Evolutionary conservation across 2,329 filamentous ascomycete genomes (phyloP), one percentile per base, ranked within the genome.

Genomic region (Venturia effusa): DNA sequence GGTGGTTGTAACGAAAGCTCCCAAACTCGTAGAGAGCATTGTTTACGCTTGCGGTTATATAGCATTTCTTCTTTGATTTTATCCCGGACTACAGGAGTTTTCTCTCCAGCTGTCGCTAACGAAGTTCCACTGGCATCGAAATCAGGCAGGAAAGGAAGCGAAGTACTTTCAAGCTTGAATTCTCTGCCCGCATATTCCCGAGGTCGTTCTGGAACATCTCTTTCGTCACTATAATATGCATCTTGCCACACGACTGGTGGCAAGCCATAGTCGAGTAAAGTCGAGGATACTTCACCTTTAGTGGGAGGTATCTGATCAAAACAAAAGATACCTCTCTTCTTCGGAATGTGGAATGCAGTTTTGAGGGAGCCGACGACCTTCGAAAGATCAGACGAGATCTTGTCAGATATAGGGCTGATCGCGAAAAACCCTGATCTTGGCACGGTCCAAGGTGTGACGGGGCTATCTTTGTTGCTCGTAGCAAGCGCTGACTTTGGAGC

Each of bases 121-220:
- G 83, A 84, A 32, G 76, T 78, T 8, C 84, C 86, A 6, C 78
- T 82, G 1, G 84, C 75, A 70, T 95, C 86, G 68, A 97, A 97
- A 0, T 84, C 78, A 0, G 92, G 89, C 1, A 97, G 82, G 74
- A 86, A 96, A 0, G 89, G 90, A 8, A 95, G 72, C 1, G 88
- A 89, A 63, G 83, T 85, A 66, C 92, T 88, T 69, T 86, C 83
- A 7, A 97, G 77, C 65, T 85, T 88, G 72, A 95, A 97, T 69
- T 95, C 89, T 68, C 86, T 86, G 3, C 93, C 93, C 7, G 89
- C 93, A 75, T 96, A 97, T 74, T 96, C 91, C 62, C 90, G 82
- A 39, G 82, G 75, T 62, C 88, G 83, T 45, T 87, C 82, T 15
- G 92, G 92, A 0, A 97, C 88, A 74, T 97, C 94, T 61, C 80